phyloP scores from a whole-genome alignment of 2,329 filamentous ascomycete species.

The Claviceps arundinis region DNA sequence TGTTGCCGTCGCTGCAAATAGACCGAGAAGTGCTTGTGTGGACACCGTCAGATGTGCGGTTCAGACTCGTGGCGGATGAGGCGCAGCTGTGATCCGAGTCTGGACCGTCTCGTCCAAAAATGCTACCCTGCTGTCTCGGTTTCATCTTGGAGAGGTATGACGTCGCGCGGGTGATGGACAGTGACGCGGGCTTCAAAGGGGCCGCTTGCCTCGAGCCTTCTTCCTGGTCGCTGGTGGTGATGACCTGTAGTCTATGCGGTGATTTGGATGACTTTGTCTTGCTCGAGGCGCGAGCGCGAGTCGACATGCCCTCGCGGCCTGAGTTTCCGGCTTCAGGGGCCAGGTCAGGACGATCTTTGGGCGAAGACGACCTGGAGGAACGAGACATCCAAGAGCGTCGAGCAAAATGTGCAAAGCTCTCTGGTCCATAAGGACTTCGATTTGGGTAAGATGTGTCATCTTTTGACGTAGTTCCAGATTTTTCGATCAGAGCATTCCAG shows the following conservation, averaged over 20 bases:
- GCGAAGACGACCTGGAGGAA: conserved; percentile 22
- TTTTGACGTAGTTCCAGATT: background rate
- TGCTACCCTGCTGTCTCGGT: conserved; percentile 30
- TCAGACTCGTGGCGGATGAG: conserved; percentile 33
- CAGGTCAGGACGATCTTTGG: conserved; percentile 20
- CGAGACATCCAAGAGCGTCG: conserved; percentile 7
- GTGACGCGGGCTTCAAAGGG: conserved; percentile 22
- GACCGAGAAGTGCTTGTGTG: conserved; percentile 25
- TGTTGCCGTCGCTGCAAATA: conserved; percentile 25
- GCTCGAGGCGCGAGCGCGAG: background rate
- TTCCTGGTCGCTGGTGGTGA: conserved; percentile 13
- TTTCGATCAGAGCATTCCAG: conserved; percentile 8
- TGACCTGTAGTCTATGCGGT: conserved; percentile 17
- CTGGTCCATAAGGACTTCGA: conserved; percentile 25
- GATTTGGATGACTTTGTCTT: background rate
- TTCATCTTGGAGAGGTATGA: conserved; percentile 38
- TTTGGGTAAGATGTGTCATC: conserved; percentile 13
- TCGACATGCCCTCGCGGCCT: conserved; percentile 4
- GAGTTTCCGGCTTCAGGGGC: conserved; percentile 12
- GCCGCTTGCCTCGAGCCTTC: conserved; percentile 16
- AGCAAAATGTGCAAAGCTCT: conserved; percentile 28
- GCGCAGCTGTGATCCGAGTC: conserved; percentile 31
- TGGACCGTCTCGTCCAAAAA: conserved; percentile 22
- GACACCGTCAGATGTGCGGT: conserved; percentile 25
- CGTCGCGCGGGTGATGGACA: conserved; percentile 29